phyloP scores from a whole-genome alignment of 495 filamentous ascomycete species.

The Hypoxylon lienhwacheense region DNA sequence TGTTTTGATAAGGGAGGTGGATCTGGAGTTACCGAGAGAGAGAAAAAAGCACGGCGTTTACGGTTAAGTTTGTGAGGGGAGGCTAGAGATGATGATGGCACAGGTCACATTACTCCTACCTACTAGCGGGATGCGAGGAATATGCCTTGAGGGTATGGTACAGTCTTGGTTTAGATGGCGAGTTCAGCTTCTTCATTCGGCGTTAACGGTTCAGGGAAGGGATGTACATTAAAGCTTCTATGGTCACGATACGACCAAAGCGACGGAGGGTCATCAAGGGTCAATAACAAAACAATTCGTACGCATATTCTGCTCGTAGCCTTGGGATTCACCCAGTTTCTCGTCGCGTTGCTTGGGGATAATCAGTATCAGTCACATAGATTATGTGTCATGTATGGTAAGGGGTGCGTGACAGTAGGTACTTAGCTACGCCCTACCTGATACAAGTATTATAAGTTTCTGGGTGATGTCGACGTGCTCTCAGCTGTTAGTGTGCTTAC shows the following conservation, averaged over 20 bases:
- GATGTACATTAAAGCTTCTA: constrained; percentile 22
- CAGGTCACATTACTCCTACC: constrained; percentile 6
- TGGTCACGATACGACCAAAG: constrained; percentile 15
- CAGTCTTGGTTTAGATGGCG: constrained; percentile 2
- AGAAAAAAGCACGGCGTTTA: constrained; percentile 34
- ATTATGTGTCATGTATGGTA: no score
- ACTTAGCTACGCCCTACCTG: no score
- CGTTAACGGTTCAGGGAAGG: background rate
- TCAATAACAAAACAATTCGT: no score
- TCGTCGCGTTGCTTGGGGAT: background rate
- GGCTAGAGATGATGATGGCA: background rate
- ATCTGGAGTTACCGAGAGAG: constrained; percentile 12
- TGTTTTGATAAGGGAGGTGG: constrained; percentile 25
- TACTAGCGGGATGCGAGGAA: background rate
- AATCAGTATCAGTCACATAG: no score
- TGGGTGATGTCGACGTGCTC: no score
- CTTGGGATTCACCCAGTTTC: background rate
- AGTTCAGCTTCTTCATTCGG: constrained; percentile 7
- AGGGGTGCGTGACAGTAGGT: no score
- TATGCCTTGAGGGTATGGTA: background rate
- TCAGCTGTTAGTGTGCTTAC: no score
- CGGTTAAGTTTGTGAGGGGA: constrained; percentile 2
- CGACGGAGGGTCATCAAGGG: constrained; percentile 3
- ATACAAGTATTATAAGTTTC: no score
- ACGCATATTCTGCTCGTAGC: background rate